These are phyloP conservation scores for Neonectria faginata DNA, from an alignment of 2,329 filamentous ascomycete species.

Conservation along the genomic window DNA sequence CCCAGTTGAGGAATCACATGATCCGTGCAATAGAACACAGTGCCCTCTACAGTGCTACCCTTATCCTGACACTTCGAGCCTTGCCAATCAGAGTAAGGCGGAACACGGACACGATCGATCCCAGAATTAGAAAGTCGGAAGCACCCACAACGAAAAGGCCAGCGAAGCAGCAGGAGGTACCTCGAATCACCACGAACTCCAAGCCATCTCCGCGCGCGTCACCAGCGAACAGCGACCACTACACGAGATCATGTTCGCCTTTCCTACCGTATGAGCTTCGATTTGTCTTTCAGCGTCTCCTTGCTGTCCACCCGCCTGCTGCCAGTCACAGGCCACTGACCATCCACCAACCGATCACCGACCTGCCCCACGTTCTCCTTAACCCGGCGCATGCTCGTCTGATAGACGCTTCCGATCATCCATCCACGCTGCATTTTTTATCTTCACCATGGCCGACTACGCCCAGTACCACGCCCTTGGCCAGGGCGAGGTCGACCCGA, in stretches of 20 bases:
- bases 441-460: constrained; percentile 64
- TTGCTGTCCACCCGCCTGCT: constrained; percentile 12
- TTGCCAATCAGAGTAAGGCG: constrained; percentile 46
- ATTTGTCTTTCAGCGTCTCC: constrained; percentile 36
- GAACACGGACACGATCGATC: constrained; percentile 41
- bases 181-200: constrained; percentile 22
- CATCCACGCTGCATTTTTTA: constrained; percentile 28
- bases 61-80: constrained; percentile 14
- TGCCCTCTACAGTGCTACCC: constrained; percentile 30
- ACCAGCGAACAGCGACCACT: constrained; percentile 28
- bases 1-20: constrained; percentile 38
- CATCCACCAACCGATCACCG: constrained; percentile 22
- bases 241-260: constrained; percentile 38
- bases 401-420: constrained; percentile 42
- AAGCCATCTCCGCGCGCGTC: constrained; percentile 22
- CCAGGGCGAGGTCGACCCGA: constrained; percentile 67
- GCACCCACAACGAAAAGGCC: constrained; percentile 45
- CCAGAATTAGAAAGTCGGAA: constrained; percentile 34
- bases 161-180: constrained; percentile 44
- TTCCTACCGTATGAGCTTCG: constrained; percentile 39
- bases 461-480: constrained; percentile 68
- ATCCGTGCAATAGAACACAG: constrained; percentile 40
- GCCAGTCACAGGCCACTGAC: constrained; percentile 29
- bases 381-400: constrained; percentile 44
- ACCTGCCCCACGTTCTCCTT: constrained; percentile 47